Evolutionary conservation across 352 stramenopile genomes (phyloP).

Genomic region (Blastocystis sp.): DNA sequence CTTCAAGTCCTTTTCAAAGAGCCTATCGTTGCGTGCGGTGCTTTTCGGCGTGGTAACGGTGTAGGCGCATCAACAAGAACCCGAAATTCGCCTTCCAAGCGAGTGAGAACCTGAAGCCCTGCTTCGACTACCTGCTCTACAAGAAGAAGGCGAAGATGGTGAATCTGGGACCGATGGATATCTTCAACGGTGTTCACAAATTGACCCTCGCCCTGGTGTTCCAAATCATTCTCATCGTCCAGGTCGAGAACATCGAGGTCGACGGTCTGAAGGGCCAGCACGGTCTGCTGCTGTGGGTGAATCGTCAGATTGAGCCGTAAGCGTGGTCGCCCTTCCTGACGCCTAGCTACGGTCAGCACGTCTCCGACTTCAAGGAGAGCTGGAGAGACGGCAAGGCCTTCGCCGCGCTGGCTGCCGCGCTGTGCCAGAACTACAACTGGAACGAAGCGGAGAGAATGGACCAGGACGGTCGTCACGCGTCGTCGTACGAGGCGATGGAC

Average conservation of each 20-base stretch:
- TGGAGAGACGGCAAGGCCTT: conserved; percentile 70
- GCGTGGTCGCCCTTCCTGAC: background rate
- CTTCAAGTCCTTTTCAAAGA: conserved; percentile 69
- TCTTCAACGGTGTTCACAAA: conserved; percentile 65
- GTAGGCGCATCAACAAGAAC: conserved; percentile 61
- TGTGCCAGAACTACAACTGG: conserved; percentile 41
- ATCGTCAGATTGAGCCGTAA: conserved; percentile 65
- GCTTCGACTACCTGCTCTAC: conserved; percentile 66
- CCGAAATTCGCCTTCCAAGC: conserved; percentile 64
- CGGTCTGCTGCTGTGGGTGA: conserved; percentile 70
- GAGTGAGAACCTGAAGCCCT: conserved; percentile 66
- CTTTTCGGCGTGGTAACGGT: no score
- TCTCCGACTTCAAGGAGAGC: conserved; percentile 62
- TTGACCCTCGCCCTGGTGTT: conserved; percentile 61
- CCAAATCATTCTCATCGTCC: conserved; percentile 66
- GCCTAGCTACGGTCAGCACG: conserved; percentile 38
- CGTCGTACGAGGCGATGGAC: conserved; percentile 45
- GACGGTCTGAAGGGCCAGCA: conserved; percentile 68
- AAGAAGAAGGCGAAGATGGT: conserved; percentile 66
- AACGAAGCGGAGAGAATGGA: conserved; percentile 7
- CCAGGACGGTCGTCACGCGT: conserved; percentile 32
- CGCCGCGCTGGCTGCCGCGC: conserved; percentile 46
- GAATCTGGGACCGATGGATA: conserved; percentile 70
- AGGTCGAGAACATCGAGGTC: conserved; percentile 71
- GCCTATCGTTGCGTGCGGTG: conserved; percentile 61